A percentile compares a stretch with the other conserved stretches of the same genome.
Evolutionary conservation across 306 rosid species (phyloP).

Genomic region (Begonia masoniana): DNA sequence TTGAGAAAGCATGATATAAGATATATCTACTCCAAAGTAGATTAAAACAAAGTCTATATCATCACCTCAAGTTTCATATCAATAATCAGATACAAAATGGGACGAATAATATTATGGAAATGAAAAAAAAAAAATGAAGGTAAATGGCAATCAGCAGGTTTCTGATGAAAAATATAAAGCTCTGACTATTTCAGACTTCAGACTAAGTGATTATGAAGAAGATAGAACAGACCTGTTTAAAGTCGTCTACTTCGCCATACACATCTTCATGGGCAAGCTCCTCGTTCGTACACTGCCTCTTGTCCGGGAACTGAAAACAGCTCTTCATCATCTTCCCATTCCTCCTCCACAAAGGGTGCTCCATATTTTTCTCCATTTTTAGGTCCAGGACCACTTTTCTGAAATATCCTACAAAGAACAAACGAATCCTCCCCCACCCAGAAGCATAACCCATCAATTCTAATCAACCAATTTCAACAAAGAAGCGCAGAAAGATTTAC

Average conservation of each 20-base stretch:
- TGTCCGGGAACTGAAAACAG: constrained; percentile 17
- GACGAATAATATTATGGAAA: too few species aligned
- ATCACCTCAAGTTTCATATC: too few species aligned
- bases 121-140: too few species aligned
- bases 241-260: constrained; percentile 27
- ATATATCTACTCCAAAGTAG: too few species aligned
- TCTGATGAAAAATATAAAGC: too few species aligned
- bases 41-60: too few species aligned
- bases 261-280: constrained; percentile 8
- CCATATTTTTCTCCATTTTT: constrained; percentile 95
- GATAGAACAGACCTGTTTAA: constrained; percentile 37
- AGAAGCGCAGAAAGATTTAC: neutral
- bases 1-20: too few species aligned
- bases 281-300: constrained; percentile 7
- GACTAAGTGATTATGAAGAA: too few species aligned
- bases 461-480: neutral
- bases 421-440: constrained; percentile 50
- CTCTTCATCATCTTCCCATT: constrained; percentile 57
- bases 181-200: too few species aligned
- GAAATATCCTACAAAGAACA: constrained; percentile 83
- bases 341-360: constrained; percentile 78
- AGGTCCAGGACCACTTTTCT: constrained; percentile 95
- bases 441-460: constrained; percentile 10
- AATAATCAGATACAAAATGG: too few species aligned
- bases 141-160: too few species aligned